Conservation (phyloP, 2,329 filamentous ascomycete genomes). For the Dactylellina drechsleri region DNA sequence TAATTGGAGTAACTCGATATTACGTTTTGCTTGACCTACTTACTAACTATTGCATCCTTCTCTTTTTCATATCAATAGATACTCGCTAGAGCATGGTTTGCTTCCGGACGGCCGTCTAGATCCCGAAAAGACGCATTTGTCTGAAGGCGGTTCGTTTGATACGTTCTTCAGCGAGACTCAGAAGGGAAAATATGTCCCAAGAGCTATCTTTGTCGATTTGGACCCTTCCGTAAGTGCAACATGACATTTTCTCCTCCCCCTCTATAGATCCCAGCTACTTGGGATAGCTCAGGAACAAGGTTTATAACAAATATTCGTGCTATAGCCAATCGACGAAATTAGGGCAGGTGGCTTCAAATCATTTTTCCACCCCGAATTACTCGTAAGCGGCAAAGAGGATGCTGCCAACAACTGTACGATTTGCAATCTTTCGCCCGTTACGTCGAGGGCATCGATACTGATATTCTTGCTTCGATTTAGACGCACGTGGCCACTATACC, state of each 20-base stretch:
- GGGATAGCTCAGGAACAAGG: no score
- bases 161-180: conserved; percentile 75
- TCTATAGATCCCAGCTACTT: background rate
- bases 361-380: conserved; percentile 73
- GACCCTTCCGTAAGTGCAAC: conserved; percentile 68
- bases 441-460: background rate
- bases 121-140: conserved; percentile 64
- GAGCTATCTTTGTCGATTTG: conserved; percentile 74
- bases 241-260: no score
- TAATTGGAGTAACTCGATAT: conserved; percentile 16
- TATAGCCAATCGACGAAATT: conserved; percentile 73
- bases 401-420: conserved; percentile 73
- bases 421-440: conserved; percentile 34
- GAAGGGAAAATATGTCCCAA: conserved; percentile 74
- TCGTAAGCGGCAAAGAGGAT: conserved; percentile 76
- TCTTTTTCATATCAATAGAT: conserved; percentile 63
- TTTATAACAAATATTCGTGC: background rate
- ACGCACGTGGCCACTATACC: conserved; percentile 75
- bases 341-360: conserved; percentile 71
- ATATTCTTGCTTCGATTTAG: conserved; percentile 59
- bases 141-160: conserved; percentile 68
- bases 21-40: conserved; percentile 13
- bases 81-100: conserved; percentile 74
- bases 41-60: conserved; percentile 25
- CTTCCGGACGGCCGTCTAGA: conserved; percentile 70